A percentile compares a stretch with the other conserved stretches of the same genome.
Evolutionary conservation across 495 filamentous ascomycete species (phyloP).

Genomic region (Penicillium verhagenii): DNA sequence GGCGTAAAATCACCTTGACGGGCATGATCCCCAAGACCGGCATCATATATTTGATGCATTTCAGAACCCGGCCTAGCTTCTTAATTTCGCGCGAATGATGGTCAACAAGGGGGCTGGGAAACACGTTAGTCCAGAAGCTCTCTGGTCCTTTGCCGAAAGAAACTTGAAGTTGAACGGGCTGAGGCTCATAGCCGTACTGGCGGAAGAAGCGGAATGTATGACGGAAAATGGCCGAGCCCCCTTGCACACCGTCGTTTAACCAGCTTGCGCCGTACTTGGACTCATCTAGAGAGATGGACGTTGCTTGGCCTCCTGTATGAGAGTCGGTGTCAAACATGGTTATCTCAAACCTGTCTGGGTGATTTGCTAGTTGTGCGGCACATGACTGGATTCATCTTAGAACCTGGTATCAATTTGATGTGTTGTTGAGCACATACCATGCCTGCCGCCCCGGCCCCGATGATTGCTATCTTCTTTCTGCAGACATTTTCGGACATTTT

Average conservation of each 20-base stretch:
- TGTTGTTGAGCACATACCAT: conserved; percentile 39
- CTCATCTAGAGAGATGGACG: conserved; percentile 70
- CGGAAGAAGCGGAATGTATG: conserved; percentile 80
- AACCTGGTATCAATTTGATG: neutral
- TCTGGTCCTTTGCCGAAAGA: conserved; percentile 74
- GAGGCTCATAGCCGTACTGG: conserved; percentile 62
- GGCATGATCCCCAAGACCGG: conserved; percentile 71
- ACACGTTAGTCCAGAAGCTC: conserved; percentile 80
- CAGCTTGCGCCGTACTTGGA: conserved; percentile 65
- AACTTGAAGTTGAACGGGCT: conserved; percentile 73
- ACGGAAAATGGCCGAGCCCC: conserved; percentile 75
- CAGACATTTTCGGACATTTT: conserved; percentile 7
- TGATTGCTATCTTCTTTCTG: conserved; percentile 50
- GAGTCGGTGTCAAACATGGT: conserved; percentile 68
- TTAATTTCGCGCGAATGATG: conserved; percentile 62
- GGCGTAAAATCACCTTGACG: conserved; percentile 63
- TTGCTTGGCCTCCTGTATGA: conserved; percentile 79
- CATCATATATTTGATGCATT: conserved; percentile 67
- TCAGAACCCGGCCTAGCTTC: conserved; percentile 63
- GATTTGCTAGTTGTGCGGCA: conserved; percentile 68
- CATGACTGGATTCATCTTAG: conserved; percentile 57
- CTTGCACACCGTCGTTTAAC: conserved; percentile 86
- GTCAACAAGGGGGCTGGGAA: conserved; percentile 66
- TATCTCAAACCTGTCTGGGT: conserved; percentile 71
- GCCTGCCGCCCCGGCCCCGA: conserved; percentile 66